Percentiles rank a stretch among this genome's conserved stretches.
phyloP scores from a whole-genome alignment of 2,329 filamentous ascomycete species.

The Diplodia corticola region DNA sequence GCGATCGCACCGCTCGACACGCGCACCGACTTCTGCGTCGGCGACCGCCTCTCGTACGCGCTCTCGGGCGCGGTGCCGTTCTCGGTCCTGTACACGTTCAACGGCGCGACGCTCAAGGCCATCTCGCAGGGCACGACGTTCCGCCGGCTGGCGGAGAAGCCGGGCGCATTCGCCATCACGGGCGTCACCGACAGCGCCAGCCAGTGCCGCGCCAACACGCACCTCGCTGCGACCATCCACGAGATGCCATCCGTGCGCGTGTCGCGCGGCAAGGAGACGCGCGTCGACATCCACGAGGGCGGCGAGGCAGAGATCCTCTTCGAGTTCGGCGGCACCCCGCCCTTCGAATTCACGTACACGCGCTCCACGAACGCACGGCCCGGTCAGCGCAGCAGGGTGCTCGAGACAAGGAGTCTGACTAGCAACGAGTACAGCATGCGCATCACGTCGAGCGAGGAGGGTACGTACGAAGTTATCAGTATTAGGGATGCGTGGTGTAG shows the following conservation, averaged over 20 bases:
- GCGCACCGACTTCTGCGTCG: slow-evolving; percentile 87
- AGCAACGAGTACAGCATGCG: slow-evolving; percentile 80
- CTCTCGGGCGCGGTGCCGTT: slow-evolving; percentile 90
- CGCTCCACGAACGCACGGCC: slow-evolving; percentile 79
- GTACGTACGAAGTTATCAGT: slow-evolving; percentile 93
- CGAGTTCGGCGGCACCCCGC: slow-evolving; percentile 91
- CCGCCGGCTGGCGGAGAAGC: slow-evolving; percentile 87
- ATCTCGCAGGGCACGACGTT: slow-evolving; percentile 79
- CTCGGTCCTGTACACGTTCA: slow-evolving; percentile 88
- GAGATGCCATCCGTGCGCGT: slow-evolving; percentile 89
- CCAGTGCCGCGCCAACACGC: slow-evolving; percentile 78
- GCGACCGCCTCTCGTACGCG: slow-evolving; percentile 89
- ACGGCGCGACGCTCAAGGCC: slow-evolving; percentile 74
- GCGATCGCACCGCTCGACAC: slow-evolving; percentile 86
- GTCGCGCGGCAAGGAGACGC: slow-evolving; percentile 75
- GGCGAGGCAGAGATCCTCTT: slow-evolving; percentile 91
- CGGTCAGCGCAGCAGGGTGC: slow-evolving; percentile 63
- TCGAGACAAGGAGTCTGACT: slow-evolving; percentile 88
- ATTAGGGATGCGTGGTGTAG: slow-evolving; percentile 94
- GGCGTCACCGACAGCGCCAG: slow-evolving; percentile 84
- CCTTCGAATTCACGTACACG: slow-evolving; percentile 97
- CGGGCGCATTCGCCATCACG: slow-evolving; percentile 85
- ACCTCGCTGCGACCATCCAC: slow-evolving; percentile 82
- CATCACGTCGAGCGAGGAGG: slow-evolving; percentile 85
- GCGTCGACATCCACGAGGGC: slow-evolving; percentile 94